Evolutionary conservation across 257 asterid genomes (phyloP).

Genomic region (Leonotis leonurus): DNA sequence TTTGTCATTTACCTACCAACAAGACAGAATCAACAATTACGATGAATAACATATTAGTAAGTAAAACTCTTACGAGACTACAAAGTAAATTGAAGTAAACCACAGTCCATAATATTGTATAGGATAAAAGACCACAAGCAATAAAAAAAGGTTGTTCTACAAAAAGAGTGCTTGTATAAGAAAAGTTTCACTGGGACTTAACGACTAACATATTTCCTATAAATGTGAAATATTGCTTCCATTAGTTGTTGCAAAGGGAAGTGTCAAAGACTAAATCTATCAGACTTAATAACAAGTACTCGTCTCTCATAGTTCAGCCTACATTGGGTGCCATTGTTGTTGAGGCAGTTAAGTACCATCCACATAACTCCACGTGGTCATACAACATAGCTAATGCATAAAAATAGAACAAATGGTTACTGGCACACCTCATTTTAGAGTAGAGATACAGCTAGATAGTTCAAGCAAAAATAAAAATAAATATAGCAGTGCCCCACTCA

Average conservation of each 20-base stretch:
- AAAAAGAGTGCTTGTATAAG: neutral
- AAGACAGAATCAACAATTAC: constrained; percentile 17
- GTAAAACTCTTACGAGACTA: neutral
- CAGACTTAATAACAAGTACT: neutral
- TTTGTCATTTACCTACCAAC: constrained; percentile 63
- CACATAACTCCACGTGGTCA: neutral
- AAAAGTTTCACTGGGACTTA: neutral
- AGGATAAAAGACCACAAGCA: neutral
- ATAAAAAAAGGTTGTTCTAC: neutral
- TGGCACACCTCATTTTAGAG: neutral
- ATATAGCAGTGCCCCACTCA: no score
- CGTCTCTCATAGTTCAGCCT: neutral
- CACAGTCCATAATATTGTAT: neutral
- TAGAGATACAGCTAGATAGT: neutral
- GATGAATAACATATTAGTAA: neutral
- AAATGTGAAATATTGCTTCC: neutral
- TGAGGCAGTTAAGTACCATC: neutral
- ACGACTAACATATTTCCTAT: neutral
- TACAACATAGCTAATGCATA: neutral
- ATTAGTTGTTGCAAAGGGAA: neutral
- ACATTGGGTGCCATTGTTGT: no score
- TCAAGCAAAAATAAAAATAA: no score
- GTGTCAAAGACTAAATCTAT: neutral
- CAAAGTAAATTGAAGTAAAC: neutral
- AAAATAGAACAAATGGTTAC: neutral